Percentiles rank a stretch among this genome's conserved stretches.
phyloP scores from a whole-genome alignment of 2,329 filamentous ascomycete species.

The Bretziella fagacearum region DNA sequence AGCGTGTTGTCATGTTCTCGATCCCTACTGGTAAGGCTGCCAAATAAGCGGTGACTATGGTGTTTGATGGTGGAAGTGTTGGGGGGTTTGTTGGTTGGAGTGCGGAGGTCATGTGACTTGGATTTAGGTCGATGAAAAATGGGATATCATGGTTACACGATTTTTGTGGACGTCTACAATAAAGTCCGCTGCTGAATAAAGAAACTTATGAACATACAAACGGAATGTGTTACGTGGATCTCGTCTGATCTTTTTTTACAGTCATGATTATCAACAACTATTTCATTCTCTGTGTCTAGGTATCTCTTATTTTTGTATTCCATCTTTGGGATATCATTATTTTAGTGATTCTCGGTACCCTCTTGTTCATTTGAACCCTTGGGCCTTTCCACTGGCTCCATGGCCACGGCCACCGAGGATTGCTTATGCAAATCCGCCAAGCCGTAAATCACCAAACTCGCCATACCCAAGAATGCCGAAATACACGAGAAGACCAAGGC shows the following conservation, averaged over 20 bases:
- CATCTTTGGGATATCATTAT: background rate
- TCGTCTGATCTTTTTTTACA: too few relatives aligned
- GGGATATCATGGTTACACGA: background rate
- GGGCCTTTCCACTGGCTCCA: background rate
- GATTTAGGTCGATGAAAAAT: background rate
- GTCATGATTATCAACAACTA: too few relatives aligned
- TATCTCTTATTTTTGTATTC: background rate
- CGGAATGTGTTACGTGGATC: background rate
- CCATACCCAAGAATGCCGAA: conserved; percentile 49
- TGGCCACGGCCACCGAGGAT: background rate
- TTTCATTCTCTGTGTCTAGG: too few relatives aligned
- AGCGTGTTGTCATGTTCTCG: conserved; percentile 36
- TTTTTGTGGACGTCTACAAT: background rate
- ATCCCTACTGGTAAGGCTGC: conserved; percentile 38
- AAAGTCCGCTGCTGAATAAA: too few relatives aligned
- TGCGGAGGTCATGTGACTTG: conserved; percentile 1
- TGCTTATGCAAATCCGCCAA: conserved; percentile 9
- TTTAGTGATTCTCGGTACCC: background rate
- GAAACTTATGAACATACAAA: too few relatives aligned
- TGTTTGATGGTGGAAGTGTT: background rate
- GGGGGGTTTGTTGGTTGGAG: background rate
- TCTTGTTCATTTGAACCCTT: background rate
- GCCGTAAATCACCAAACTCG: conserved; percentile 13
- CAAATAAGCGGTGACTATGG: conserved; percentile 22
- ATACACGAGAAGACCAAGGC: conserved; percentile 58